Evolutionary conservation across 1,139 yeast genomes (phyloP), one percentile per base, ranked within the genome.

Genomic region (Hanseniaspora uvarum): DNA sequence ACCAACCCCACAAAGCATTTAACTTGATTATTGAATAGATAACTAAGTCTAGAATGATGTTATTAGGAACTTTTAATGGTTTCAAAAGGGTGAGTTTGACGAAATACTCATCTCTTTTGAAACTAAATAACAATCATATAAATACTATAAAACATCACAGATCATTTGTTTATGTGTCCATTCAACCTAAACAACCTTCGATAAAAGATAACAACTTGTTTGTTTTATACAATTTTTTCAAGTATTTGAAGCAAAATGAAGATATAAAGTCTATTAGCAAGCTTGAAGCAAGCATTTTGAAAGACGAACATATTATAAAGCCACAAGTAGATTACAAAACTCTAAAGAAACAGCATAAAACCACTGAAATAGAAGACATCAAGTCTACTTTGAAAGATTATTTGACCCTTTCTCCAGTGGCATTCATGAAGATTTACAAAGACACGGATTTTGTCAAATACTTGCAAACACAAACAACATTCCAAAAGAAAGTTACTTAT

Each of bases 371-470:
- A 6, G 45, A 41, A 18, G 14, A 12, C 14, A 23, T 49, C 5
- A 49, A 41, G 10, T 41, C 36, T 12, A 28, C 53, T 19, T 34
- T 49, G 23, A 49, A 23, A 21, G 47, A 41, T 8, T 49, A 49
- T 18, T 19, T 49, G 19, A 49, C 53, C 5, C 23, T 41, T 31
- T 34, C 37, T 18, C 53, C 53, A 11, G 26, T 16, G 10, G 37
- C 47, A 8, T 41, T 49, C 18, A 18, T 41, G 30, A 21, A 24
- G 12, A 16, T 49, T n/a, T 49, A 49, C 31, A 41, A 40, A 23
- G 53, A 49, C 4, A 10, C 38, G 6, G 39, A 49, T 18, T 49
- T 49, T 41, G 24, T 44, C 3, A 44, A 31, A 16, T 44, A 44
- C 19, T 44, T 44, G 28, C 18, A 44, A 21, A 2, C 28, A 5